phyloP scores from a whole-genome alignment of 352 stramenopile genomes.

The Phytophthora fragariae region DNA sequence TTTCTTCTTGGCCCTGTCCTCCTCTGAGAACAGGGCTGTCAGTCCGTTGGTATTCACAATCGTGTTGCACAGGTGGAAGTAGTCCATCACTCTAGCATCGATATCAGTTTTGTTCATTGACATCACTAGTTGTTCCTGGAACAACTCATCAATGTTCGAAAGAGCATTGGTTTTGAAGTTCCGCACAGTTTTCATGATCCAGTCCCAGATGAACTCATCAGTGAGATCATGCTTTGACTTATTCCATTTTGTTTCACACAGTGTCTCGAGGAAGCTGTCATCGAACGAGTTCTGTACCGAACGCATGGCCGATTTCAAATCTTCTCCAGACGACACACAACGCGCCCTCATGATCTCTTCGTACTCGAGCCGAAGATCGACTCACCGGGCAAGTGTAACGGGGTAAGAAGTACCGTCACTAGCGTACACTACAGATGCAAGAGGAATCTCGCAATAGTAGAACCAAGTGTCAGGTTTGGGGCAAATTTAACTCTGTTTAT shows the following conservation, averaged over 20 bases:
- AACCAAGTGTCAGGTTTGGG: no score
- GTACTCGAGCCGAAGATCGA: conserved; percentile 22
- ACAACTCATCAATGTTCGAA: conserved; percentile 16
- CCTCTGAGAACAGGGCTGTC: conserved; percentile 5
- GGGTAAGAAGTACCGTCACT: no score
- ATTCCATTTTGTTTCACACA: neutral
- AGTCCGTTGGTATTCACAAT: conserved; percentile 19
- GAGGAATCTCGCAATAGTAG: no score
- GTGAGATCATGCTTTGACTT: conserved; percentile 1
- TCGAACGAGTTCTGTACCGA: conserved; percentile 18
- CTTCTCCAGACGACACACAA: conserved; percentile 21
- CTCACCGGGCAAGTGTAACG: conserved; percentile 12
- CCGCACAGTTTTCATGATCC: conserved; percentile 8
- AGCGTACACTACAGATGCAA: no score
- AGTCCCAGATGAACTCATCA: conserved; percentile 20
- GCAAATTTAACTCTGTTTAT: no score
- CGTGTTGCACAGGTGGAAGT: conserved; percentile 22
- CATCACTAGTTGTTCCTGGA: conserved; percentile 13
- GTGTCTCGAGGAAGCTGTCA: neutral
- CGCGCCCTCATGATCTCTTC: conserved; percentile 27
- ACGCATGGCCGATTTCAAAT: conserved; percentile 16
- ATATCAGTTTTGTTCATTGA: conserved; percentile 10
- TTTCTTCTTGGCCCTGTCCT: conserved; percentile 17
- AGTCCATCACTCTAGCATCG: conserved; percentile 19
- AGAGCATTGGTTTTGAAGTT: conserved; percentile 17